phyloP scores from a whole-genome alignment of 768 basidiomycete species.

The Mycena polygramma region DNA sequence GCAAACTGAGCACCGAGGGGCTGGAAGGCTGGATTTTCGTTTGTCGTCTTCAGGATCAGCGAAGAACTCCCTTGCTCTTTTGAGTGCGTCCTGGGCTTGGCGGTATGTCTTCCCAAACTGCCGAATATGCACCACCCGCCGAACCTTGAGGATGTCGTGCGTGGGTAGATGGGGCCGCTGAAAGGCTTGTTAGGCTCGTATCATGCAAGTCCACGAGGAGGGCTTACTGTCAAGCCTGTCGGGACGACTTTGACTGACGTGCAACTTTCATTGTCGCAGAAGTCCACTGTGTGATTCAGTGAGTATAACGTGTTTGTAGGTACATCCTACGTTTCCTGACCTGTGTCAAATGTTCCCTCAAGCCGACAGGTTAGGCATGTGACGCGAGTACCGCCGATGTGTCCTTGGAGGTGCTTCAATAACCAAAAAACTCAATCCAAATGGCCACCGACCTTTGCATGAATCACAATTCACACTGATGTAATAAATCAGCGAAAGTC shows the following conservation, averaged over 20 bases:
- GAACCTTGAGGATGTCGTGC: slow-evolving; percentile 47
- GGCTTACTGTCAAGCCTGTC: slow-evolving; percentile 29
- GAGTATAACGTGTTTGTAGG: background rate
- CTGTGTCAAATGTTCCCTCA: slow-evolving; percentile 37
- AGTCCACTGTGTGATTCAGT: slow-evolving; percentile 39
- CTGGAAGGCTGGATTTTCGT: background rate
- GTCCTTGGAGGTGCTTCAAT: slow-evolving; percentile 37
- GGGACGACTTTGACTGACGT: slow-evolving; percentile 34
- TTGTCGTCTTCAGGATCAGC: slow-evolving; percentile 17
- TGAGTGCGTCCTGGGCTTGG: slow-evolving; percentile 40
- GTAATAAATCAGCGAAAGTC: background rate
- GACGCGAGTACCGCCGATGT: slow-evolving; percentile 46
- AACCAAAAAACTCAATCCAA: too few relatives aligned
- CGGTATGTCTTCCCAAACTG: slow-evolving; percentile 39
- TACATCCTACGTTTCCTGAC: background rate
- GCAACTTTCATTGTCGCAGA: slow-evolving; percentile 46
- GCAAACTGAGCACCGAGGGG: slow-evolving; percentile 41
- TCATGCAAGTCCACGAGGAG: background rate
- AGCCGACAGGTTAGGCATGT: slow-evolving; percentile 48
- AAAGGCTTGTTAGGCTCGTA: background rate
- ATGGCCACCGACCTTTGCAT: background rate
- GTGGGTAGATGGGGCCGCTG: slow-evolving; percentile 42
- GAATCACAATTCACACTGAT: slow-evolving; percentile 38
- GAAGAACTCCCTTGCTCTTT: slow-evolving; percentile 33
- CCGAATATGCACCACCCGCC: slow-evolving; percentile 36